Evolutionary conservation across 371 early-diverging fungal genomes (phyloP).

Genomic region (Mucor circinelloides): DNA sequence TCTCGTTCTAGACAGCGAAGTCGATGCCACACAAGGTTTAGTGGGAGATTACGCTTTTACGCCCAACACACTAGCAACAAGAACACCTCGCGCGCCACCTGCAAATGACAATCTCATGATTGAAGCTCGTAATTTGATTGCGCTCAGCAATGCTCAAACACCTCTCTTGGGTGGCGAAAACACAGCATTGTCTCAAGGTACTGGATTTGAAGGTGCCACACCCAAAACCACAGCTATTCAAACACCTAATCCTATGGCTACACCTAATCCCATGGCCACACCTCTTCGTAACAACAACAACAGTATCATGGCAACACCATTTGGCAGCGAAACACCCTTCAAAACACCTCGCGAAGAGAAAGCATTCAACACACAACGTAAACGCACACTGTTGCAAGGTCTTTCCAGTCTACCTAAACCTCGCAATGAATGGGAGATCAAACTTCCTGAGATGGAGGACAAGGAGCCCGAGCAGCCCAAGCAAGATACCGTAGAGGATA

Average conservation of each 20-base stretch:
- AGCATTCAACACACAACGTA: slow-evolving; percentile 54
- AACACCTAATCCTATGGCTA: slow-evolving; percentile 89
- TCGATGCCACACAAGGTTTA: slow-evolving; percentile 66
- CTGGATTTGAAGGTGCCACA: slow-evolving; percentile 73
- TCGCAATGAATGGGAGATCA: slow-evolving; percentile 92
- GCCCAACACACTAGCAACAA: slow-evolving; percentile 43
- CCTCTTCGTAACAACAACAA: slow-evolving; percentile 37
- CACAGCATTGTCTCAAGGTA: slow-evolving; percentile 47
- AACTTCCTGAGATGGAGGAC: slow-evolving; percentile 72
- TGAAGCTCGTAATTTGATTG: slow-evolving; percentile 85
- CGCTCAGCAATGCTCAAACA: slow-evolving; percentile 79
- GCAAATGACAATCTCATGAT: slow-evolving; percentile 67
- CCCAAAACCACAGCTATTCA: slow-evolving; percentile 58
- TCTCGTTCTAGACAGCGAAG: slow-evolving; percentile 66
- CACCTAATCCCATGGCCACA: slow-evolving; percentile 37
- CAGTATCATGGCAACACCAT: slow-evolving; percentile 17
- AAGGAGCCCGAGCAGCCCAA: slow-evolving; percentile 31
- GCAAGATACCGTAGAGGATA: slow-evolving; percentile 53
- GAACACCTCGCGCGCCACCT: slow-evolving; percentile 81
- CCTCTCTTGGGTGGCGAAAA: slow-evolving; percentile 86
- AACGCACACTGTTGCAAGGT: slow-evolving; percentile 54
- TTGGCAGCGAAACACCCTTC: slow-evolving; percentile 41
- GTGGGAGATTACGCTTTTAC: slow-evolving; percentile 75
- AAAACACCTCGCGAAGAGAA: slow-evolving; percentile 60
- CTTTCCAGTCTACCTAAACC: slow-evolving; percentile 84